Evolutionary conservation across 108 stramenopile species (phyloP).

Genomic region (Schizochytrium sp.): DNA sequence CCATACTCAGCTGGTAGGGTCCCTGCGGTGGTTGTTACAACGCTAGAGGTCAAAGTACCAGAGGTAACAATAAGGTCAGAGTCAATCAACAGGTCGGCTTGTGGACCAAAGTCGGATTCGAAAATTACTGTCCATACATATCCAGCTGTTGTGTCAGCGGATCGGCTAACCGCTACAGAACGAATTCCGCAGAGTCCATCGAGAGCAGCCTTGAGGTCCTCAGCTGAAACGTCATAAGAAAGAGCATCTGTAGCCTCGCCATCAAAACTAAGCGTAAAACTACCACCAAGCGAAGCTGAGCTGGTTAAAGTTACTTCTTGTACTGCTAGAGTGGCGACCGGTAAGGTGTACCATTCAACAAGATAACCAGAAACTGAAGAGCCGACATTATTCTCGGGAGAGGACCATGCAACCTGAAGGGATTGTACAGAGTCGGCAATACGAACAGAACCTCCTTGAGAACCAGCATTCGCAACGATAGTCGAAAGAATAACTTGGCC

Average conservation of each 20-base stretch:
- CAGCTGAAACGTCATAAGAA: constrained; percentile 63
- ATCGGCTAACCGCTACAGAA: constrained; percentile 71
- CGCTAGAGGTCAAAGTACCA: neutral
- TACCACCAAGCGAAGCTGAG: constrained; percentile 61
- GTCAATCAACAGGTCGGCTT: neutral
- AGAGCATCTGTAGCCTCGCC: constrained; percentile 72
- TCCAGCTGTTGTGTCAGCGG: constrained; percentile 63
- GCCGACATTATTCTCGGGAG: constrained; percentile 75
- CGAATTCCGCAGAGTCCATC: constrained; percentile 73
- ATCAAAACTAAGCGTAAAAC: constrained; percentile 70
- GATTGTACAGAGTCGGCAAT: constrained; percentile 79
- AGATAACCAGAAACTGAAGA: constrained; percentile 74
- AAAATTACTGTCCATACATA: constrained; percentile 82
- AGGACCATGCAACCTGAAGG: constrained; percentile 77
- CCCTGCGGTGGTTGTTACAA: constrained; percentile 40
- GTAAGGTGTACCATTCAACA: constrained; percentile 81
- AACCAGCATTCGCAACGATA: constrained; percentile 41
- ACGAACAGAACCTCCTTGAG: constrained; percentile 71
- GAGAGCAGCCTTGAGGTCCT: constrained; percentile 70
- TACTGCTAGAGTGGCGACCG: constrained; percentile 71
- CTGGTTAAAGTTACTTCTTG: constrained; percentile 70
- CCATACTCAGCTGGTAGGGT: constrained; percentile 70
- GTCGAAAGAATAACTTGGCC: constrained; percentile 73
- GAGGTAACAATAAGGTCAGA: neutral
- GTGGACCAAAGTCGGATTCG: constrained; percentile 67